Evolutionary conservation across 306 rosid genomes (phyloP).

Genomic region (Rosa lucieae): DNA sequence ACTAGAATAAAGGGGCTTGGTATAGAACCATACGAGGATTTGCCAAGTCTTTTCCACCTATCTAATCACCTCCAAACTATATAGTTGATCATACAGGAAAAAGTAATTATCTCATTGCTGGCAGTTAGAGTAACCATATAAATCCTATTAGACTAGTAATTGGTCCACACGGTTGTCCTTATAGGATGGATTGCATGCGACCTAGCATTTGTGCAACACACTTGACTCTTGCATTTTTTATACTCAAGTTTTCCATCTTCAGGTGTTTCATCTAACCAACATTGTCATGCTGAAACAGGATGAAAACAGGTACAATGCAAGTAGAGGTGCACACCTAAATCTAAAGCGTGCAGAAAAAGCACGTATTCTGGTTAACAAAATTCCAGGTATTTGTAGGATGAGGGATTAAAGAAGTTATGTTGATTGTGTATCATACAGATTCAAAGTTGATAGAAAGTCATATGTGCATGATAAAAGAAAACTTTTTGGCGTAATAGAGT

Average conservation of each 20-base stretch:
- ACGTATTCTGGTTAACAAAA: slow-evolving; percentile 90
- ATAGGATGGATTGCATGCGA: background rate
- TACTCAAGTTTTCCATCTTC: background rate
- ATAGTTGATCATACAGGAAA: background rate
- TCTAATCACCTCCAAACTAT: slow-evolving; percentile 7
- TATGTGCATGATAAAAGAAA: background rate
- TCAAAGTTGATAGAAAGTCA: background rate
- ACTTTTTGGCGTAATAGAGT: background rate
- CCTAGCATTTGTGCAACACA: background rate
- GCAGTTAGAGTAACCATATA: background rate
- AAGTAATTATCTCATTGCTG: background rate
- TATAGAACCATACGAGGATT: background rate
- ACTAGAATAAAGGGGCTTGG: background rate
- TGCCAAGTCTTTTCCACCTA: background rate
- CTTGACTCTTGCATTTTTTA: background rate
- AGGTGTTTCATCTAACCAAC: slow-evolving; percentile 14
- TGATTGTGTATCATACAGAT: background rate
- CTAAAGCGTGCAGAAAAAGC: slow-evolving; percentile 99
- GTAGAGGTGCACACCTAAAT: slow-evolving; percentile 99
- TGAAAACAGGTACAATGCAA: slow-evolving; percentile 98
- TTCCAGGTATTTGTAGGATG: slow-evolving; percentile 61
- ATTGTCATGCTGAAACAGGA: slow-evolving; percentile 62
- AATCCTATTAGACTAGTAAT: background rate
- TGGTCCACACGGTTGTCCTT: background rate
- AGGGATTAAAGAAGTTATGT: slow-evolving; percentile 10